phyloP scores from a whole-genome alignment of 2,329 filamentous ascomycete genomes.

The Pseudocercospora vitis region DNA sequence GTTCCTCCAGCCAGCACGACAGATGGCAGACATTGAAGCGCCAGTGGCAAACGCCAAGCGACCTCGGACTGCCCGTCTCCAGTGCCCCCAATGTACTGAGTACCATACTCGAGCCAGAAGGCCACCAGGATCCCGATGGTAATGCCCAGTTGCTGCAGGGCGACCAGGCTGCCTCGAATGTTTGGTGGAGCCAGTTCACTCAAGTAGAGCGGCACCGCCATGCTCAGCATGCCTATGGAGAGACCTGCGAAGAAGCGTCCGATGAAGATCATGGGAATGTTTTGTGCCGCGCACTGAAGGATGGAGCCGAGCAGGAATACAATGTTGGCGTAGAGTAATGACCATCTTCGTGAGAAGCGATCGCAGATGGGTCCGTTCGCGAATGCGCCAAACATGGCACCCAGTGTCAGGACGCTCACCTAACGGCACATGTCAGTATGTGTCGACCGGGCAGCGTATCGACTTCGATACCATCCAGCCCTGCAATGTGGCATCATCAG shows the following conservation, averaged over 20 bases:
- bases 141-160: conserved; percentile 47
- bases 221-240: conserved; percentile 28
- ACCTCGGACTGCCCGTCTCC: conserved; percentile 28
- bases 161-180: conserved; percentile 45
- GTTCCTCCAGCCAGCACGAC: conserved; percentile 42
- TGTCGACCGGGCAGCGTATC: neutral
- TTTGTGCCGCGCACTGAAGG: conserved; percentile 1
- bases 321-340: neutral
- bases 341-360: conserved; percentile 3
- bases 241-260: conserved; percentile 30
- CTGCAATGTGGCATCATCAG: neutral
- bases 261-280: conserved; percentile 2
- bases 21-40: conserved; percentile 44
- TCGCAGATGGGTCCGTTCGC: neutral
- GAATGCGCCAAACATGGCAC: conserved; percentile 1
- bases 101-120: conserved; percentile 30
- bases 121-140: conserved; percentile 50
- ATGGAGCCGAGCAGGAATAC: conserved; percentile 1
- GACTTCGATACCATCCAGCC: neutral
- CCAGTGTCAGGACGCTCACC: neutral
- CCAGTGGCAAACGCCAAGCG: conserved; percentile 49
- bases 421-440: neutral
- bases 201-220: conserved; percentile 43
- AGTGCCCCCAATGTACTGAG: conserved; percentile 30
- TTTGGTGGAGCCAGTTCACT: conserved; percentile 39